Conservation (phyloP, 257 asterid species). For the Knoxia roxburghii region DNA sequence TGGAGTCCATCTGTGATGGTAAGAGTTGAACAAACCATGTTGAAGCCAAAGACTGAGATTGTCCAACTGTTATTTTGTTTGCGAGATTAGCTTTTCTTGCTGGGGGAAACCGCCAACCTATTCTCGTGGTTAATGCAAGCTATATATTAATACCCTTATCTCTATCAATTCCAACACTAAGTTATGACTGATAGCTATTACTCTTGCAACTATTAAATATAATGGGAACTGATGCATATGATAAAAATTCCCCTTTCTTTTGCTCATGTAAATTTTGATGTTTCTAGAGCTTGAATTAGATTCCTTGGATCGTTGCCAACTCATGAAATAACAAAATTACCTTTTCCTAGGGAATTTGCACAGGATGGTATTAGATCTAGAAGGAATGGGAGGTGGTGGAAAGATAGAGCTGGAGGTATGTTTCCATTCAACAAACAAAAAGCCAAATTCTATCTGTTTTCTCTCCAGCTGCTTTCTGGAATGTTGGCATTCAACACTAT, state of each 20-base stretch:
- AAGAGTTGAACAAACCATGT: slow-evolving; percentile 22
- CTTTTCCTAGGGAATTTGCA: slow-evolving; percentile 61
- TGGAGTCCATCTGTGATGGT: slow-evolving; percentile 83
- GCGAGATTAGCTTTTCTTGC: neutral
- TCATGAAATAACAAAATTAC: slow-evolving; percentile 15
- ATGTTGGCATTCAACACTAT: neutral
- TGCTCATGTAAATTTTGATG: neutral
- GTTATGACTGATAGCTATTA: neutral
- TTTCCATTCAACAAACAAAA: slow-evolving; percentile 15
- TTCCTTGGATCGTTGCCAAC: neutral
- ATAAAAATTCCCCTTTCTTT: neutral
- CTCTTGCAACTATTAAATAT: neutral
- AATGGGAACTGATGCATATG: neutral
- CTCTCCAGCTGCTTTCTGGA: neutral
- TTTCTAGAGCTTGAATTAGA: neutral
- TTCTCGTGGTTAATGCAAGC: neutral
- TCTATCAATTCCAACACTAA: neutral
- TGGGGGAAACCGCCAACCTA: neutral
- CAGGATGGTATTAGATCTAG: slow-evolving; percentile 77
- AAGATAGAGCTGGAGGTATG: slow-evolving; percentile 85
- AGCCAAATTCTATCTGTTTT: neutral
- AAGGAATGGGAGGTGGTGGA: slow-evolving; percentile 99
- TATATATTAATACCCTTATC: neutral
- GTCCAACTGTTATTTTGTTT: neutral
- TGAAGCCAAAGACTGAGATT: neutral